Evolutionary conservation across 2,329 filamentous ascomycete species (phyloP).

Genomic region (Byssothecium circinans): DNA sequence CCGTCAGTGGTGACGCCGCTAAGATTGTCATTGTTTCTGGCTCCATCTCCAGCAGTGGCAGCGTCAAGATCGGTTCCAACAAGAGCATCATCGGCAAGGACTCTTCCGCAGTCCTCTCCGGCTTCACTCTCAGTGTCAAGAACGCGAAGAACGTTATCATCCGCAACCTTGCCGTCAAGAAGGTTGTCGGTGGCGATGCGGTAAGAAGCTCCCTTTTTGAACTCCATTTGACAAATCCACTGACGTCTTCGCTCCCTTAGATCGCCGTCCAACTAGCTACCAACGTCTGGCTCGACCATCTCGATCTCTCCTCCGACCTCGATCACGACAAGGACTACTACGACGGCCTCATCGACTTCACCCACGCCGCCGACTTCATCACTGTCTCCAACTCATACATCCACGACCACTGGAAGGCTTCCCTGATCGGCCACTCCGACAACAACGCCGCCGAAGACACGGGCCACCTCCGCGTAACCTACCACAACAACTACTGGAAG

Average conservation of each 20-base stretch:
- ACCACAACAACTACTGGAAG: slow-evolving; percentile 66
- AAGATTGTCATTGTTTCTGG: slow-evolving; percentile 53
- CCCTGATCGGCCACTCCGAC: slow-evolving; percentile 63
- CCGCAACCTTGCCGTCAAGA: slow-evolving; percentile 57
- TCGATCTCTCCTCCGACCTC: slow-evolving; percentile 63
- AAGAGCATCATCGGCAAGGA: slow-evolving; percentile 57
- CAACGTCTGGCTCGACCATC: slow-evolving; percentile 68
- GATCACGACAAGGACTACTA: slow-evolving; percentile 69
- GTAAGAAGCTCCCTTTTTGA: too few relatives aligned
- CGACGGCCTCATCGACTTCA: slow-evolving; percentile 67
- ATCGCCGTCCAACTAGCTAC: slow-evolving; percentile 53
- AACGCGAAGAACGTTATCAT: slow-evolving; percentile 58
- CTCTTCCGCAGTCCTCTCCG: slow-evolving; percentile 45
- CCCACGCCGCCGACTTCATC: slow-evolving; percentile 64
- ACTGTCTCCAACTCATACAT: slow-evolving; percentile 58
- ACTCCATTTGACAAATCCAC: too few relatives aligned
- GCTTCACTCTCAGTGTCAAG: slow-evolving; percentile 53
- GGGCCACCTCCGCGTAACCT: slow-evolving; percentile 65
- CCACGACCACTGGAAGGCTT: slow-evolving; percentile 64
- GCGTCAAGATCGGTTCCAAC: slow-evolving; percentile 51
- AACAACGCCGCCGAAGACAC: slow-evolving; percentile 60
- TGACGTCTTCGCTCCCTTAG: neutral
- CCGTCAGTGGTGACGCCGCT: slow-evolving; percentile 48
- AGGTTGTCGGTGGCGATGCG: slow-evolving; percentile 56
- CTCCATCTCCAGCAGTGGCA: slow-evolving; percentile 43